These are phyloP conservation scores for Allantophomopsis lycopodina DNA, from an alignment of 2,329 filamentous ascomycete species.

Conservation along the genomic window DNA sequence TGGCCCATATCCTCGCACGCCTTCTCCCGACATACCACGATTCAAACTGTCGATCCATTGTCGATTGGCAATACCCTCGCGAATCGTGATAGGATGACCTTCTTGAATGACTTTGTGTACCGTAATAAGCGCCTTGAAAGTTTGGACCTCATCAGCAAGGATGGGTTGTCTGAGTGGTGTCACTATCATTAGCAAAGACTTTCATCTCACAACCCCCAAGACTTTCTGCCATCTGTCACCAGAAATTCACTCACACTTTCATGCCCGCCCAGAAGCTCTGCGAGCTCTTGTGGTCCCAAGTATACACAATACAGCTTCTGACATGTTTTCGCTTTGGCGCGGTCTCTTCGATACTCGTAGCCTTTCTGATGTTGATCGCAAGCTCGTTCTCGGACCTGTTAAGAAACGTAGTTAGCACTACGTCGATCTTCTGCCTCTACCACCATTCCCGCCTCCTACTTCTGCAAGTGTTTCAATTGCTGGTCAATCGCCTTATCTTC, in stretches of 20 bases:
- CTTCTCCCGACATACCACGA: conserved; percentile 69
- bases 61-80: conserved; percentile 78
- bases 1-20: conserved; percentile 78
- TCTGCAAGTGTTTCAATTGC: too few species aligned
- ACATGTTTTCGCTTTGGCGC: conserved; percentile 83
- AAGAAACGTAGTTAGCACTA: conserved; percentile 4
- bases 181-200: conserved; percentile 5
- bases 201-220: not conserved
- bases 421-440: not conserved
- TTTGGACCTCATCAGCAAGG: conserved; percentile 94
- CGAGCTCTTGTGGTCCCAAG: conserved; percentile 96
- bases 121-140: conserved; percentile 95
- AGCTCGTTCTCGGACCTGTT: conserved; percentile 54
- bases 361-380: conserved; percentile 57
- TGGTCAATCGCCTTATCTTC: too few species aligned
- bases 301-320: conserved; percentile 93
- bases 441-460: too few species aligned
- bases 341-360: conserved; percentile 53
- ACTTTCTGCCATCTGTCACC: not conserved
- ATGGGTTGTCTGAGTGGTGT: conserved; percentile 70
- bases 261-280: conserved; percentile 94
- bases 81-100: conserved; percentile 76
- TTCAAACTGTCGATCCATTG: conserved; percentile 89
- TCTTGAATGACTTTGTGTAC: conserved; percentile 97
- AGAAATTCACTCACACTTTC: conserved; percentile 64